Conservation (phyloP, 2,329 filamentous ascomycete species). For the Cryoendolithus antarcticus region DNA sequence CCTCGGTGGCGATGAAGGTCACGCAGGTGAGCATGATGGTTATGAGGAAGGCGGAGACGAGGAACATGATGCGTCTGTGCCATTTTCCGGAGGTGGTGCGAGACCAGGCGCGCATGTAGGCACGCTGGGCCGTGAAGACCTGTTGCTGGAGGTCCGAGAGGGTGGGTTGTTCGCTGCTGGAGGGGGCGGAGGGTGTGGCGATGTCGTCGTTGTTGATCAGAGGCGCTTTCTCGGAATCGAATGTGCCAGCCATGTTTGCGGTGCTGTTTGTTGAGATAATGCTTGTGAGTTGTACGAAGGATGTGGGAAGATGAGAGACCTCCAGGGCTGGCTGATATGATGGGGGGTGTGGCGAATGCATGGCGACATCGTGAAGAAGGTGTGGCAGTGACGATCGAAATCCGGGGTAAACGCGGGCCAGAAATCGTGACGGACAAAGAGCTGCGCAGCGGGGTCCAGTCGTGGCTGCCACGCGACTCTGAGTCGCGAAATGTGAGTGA, state of each 20-base stretch:
- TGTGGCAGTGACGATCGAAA: too few species aligned
- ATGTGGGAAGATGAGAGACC: not conserved
- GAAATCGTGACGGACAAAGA: too few species aligned
- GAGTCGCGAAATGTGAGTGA: too few species aligned
- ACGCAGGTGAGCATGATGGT: constrained; percentile 16
- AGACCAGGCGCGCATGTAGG: constrained; percentile 22
- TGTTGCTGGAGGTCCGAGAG: constrained; percentile 18
- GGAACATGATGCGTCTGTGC: constrained; percentile 21
- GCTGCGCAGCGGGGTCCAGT: too few species aligned
- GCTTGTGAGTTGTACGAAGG: too few species aligned
- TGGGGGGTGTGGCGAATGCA: too few species aligned
- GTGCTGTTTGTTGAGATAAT: not conserved
- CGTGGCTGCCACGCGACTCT: too few species aligned
- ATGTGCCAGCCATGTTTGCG: not conserved
- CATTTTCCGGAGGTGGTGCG: constrained; percentile 18
- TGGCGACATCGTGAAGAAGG: too few species aligned
- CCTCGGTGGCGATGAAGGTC: constrained; percentile 13
- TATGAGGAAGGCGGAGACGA: constrained; percentile 17
- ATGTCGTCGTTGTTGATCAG: not conserved
- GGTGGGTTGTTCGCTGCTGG: constrained; percentile 9
- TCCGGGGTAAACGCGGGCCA: too few species aligned
- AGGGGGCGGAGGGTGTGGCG: too few species aligned
- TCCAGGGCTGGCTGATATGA: too few species aligned
- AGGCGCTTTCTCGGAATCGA: not conserved
- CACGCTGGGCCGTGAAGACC: constrained; percentile 20